phyloP scores from a whole-genome alignment of 2,329 filamentous ascomycete genomes.

The Huntiella bhutanensis region DNA sequence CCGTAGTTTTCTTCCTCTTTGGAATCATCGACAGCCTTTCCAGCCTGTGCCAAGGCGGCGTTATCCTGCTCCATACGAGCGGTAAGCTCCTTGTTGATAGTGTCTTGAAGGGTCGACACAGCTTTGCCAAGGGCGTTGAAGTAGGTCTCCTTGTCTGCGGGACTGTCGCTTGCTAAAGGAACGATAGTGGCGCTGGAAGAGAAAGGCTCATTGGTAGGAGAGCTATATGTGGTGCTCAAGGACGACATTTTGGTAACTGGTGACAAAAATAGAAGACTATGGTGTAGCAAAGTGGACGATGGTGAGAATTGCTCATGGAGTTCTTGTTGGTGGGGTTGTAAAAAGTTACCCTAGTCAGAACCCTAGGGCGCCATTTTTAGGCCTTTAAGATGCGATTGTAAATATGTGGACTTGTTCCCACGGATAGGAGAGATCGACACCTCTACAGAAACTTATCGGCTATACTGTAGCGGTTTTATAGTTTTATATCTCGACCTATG shows the following conservation, averaged over 20 bases:
- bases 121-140: constrained; percentile 39
- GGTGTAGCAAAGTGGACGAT: background rate
- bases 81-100: constrained; percentile 54
- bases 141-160: constrained; percentile 36
- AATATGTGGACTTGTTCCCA: too few species aligned
- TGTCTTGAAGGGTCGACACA: constrained; percentile 39
- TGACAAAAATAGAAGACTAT: background rate
- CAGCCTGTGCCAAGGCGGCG: constrained; percentile 15
- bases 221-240: constrained; percentile 25
- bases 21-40: constrained; percentile 27
- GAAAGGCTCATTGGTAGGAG: constrained; percentile 30
- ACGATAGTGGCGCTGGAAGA: constrained; percentile 20
- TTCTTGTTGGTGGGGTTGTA: background rate
- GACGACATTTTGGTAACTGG: background rate
- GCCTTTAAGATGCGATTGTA: too few species aligned
- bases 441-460: too few species aligned
- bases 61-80: constrained; percentile 58
- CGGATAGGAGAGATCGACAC: too few species aligned
- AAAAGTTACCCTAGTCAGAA: too few species aligned
- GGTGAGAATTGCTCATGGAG: background rate
- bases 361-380: too few species aligned
- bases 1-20: constrained; percentile 66
- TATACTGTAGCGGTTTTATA: too few species aligned
- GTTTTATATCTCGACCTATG: too few species aligned
- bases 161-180: constrained; percentile 19